Evolutionary conservation across 768 basidiomycete genomes (phyloP).

Genomic region (Boletellus emodensis): DNA sequence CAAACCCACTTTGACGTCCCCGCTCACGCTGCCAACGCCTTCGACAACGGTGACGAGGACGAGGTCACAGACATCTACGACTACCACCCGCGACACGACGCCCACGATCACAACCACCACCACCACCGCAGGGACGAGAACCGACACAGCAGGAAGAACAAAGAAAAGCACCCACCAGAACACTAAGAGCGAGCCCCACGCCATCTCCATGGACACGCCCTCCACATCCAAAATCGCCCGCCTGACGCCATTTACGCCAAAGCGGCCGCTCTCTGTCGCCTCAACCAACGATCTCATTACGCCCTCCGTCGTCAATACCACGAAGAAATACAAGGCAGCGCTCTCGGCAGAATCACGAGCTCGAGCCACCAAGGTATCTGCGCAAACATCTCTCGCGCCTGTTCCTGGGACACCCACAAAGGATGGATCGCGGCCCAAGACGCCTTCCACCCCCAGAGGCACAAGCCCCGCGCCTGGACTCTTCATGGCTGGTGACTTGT

Average conservation of each 20-base stretch:
- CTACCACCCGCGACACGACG: not conserved
- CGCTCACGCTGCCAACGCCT: not conserved
- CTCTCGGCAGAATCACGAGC: conserved; percentile 45
- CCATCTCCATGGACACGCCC: conserved; percentile 14
- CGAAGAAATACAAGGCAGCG: conserved; percentile 67
- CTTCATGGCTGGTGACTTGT: conserved; percentile 49
- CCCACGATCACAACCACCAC: not conserved
- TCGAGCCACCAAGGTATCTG: conserved; percentile 29
- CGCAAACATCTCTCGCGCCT: conserved; percentile 34
- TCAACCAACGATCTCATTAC: conserved; percentile 35
- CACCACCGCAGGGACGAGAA: not conserved
- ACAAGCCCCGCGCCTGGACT: conserved; percentile 43
- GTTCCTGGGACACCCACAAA: conserved; percentile 56
- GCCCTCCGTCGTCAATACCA: conserved; percentile 37
- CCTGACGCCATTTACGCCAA: conserved; percentile 52
- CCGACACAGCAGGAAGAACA: not conserved
- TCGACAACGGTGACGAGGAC: conserved; percentile 4
- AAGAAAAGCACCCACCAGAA: not conserved
- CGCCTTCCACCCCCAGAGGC: conserved; percentile 51
- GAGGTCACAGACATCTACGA: not conserved
- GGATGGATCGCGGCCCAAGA: conserved; percentile 44
- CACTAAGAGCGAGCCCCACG: not conserved
- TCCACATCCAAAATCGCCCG: conserved; percentile 38
- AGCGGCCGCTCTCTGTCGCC: conserved; percentile 41
- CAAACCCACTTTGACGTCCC: conserved; percentile 4